Conservation (phyloP, 2,329 filamentous ascomycete genomes). For the Diaporthe nobilis region DNA sequence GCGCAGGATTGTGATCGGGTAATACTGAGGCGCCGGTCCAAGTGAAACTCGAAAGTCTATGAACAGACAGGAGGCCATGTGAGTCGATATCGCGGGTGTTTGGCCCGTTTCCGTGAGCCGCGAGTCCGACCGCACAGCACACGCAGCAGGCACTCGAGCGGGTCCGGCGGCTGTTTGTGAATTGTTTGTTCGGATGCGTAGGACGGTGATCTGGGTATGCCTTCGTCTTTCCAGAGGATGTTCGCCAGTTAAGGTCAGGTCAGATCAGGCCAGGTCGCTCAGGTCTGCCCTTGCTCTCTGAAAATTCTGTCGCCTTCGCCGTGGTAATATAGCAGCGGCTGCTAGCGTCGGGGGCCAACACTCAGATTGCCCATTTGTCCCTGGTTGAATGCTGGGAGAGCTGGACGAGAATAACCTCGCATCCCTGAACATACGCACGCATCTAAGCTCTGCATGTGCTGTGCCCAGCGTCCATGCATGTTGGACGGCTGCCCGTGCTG, state of each 20-base stretch:
- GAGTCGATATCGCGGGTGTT: conserved; percentile 29
- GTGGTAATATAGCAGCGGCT: conserved; percentile 21
- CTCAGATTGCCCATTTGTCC: conserved; percentile 25
- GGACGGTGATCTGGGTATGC: not conserved
- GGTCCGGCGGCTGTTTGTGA: conserved; percentile 11
- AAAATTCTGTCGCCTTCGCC: conserved; percentile 23
- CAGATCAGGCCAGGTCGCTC: not conserved
- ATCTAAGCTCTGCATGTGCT: conserved; percentile 10
- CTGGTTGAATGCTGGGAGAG: conserved; percentile 16
- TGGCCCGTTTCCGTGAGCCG: not conserved
- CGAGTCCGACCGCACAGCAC: conserved; percentile 20
- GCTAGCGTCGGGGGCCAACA: conserved; percentile 32
- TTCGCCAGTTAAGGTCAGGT: not conserved
- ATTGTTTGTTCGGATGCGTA: not conserved
- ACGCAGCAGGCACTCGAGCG: not conserved
- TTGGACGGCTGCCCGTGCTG: conserved; percentile 11
- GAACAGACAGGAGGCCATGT: conserved; percentile 33
- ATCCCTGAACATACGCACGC: conserved; percentile 25
- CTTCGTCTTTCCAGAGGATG: not conserved
- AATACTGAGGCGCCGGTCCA: conserved; percentile 28
- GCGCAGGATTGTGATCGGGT: conserved; percentile 17
- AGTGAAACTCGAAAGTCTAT: conserved; percentile 34
- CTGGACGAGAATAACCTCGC: conserved; percentile 31
- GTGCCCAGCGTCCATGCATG: conserved; percentile 20
- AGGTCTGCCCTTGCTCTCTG: not conserved